These are phyloP conservation scores for Cubamyces sp. DNA, from an alignment of 768 basidiomycete species.

Conservation along the genomic window DNA sequence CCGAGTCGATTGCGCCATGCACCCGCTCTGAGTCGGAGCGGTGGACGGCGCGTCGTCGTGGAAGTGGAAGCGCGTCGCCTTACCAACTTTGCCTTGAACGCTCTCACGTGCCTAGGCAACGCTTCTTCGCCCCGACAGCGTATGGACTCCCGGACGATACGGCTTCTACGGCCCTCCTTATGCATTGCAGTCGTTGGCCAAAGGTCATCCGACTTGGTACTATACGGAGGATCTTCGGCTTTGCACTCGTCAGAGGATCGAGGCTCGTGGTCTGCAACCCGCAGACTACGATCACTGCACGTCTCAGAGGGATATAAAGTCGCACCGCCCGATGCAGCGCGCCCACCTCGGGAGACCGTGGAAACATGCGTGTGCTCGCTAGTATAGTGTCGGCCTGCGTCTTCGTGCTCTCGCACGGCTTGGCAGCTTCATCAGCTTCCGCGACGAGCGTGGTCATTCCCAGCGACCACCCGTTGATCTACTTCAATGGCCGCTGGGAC, in stretches of 20 bases:
- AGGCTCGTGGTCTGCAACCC: neutral
- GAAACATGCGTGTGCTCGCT: neutral
- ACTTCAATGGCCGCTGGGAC: constrained; percentile 59
- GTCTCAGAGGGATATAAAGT: neutral
- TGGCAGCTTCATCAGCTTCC: neutral
- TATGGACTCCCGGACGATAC: neutral
- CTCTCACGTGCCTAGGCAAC: neutral
- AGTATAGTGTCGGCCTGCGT: neutral
- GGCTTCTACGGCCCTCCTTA: neutral
- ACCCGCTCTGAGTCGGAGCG: constrained; percentile 22
- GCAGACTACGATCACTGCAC: too few relatives aligned
- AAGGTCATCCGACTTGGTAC: neutral
- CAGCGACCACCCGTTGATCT: constrained; percentile 48
- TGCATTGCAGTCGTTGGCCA: neutral
- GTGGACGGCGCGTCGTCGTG: neutral
- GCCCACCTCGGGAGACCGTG: neutral
- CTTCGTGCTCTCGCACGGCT: neutral
- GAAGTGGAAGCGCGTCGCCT: neutral
- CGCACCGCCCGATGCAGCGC: neutral
- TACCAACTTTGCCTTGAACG: neutral
- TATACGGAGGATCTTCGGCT: constrained; percentile 11
- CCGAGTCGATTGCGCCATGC: neutral
- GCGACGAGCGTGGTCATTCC: constrained; percentile 29
- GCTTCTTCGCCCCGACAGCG: too few relatives aligned
- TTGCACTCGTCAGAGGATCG: constrained; percentile 1